These are phyloP conservation scores for Capronia epimyces DNA, from an alignment of 2,329 filamentous ascomycete species.

Conservation along the genomic window DNA sequence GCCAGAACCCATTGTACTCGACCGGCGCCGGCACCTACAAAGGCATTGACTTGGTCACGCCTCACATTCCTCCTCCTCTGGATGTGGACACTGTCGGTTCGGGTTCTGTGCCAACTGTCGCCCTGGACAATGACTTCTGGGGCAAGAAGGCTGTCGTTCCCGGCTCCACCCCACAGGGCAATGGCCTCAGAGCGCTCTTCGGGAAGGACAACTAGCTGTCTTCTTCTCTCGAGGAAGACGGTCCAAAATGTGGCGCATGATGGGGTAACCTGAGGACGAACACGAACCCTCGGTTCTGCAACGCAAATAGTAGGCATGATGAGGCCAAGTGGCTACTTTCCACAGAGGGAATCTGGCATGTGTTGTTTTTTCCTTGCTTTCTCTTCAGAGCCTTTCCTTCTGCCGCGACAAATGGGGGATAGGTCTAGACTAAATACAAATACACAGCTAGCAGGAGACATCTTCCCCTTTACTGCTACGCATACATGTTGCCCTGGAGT, in stretches of 20 bases:
- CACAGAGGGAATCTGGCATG: no score
- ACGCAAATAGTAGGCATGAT: no score
- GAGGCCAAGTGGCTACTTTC: no score
- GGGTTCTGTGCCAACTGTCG: slow-evolving; percentile 4
- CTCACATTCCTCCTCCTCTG: slow-evolving; percentile 32
- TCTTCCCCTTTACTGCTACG: no score
- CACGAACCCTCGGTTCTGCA: no score
- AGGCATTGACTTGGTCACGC: slow-evolving; percentile 39
- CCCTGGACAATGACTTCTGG: slow-evolving; percentile 17
- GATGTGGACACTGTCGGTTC: slow-evolving; percentile 2
- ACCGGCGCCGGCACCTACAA: slow-evolving; percentile 29
- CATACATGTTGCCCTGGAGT: no score
- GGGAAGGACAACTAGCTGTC: slow-evolving; percentile 2
- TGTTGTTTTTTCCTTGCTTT: no score
- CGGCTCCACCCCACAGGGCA: slow-evolving; percentile 7
- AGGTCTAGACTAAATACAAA: no score
- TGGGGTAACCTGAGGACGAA: no score
- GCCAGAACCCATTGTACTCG: slow-evolving; percentile 38
- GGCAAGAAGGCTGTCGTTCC: slow-evolving; percentile 20
- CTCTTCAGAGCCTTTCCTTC: no score
- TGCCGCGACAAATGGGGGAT: no score
- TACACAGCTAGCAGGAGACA: no score
- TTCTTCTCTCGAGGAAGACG: neutral
- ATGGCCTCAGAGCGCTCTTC: slow-evolving; percentile 23
- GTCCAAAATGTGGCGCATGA: neutral